Evolutionary conservation across 2,329 filamentous ascomycete species (phyloP).

Genomic region (Fulvia fulva): DNA sequence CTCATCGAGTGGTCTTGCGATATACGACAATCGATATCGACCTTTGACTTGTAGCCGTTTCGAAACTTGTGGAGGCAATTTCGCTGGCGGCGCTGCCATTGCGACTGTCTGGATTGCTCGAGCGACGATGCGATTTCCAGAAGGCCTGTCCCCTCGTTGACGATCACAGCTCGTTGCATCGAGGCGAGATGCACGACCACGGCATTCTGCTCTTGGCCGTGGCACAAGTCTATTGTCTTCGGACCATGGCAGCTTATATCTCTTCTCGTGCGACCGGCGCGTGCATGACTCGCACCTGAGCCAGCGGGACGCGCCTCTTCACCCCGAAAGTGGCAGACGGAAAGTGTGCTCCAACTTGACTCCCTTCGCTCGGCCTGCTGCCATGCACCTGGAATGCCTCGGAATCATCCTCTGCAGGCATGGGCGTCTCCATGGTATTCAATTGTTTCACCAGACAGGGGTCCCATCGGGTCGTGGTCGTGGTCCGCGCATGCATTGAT

Average conservation of each 20-base stretch:
- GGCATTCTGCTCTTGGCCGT: background rate
- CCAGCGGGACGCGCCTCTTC: background rate
- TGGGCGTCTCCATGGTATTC: background rate
- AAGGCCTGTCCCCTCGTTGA: background rate
- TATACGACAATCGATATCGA: background rate
- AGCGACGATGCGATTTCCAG: background rate
- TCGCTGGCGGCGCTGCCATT: background rate
- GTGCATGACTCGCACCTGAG: background rate
- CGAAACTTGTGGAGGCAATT: background rate
- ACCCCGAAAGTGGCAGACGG: background rate
- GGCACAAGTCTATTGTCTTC: background rate
- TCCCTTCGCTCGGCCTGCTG: too few relatives aligned
- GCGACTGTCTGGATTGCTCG: background rate
- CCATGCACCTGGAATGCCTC: too few relatives aligned
- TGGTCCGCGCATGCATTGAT: background rate
- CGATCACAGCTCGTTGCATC: background rate
- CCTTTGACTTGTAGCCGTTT: background rate
- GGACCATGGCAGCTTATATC: background rate
- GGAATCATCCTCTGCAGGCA: too few relatives aligned
- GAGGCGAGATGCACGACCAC: background rate
- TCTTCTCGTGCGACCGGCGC: background rate
- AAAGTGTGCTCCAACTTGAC: background rate
- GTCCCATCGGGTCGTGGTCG: too few relatives aligned
- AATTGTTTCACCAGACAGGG: background rate
- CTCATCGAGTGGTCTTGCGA: background rate